These are phyloP conservation scores for Bullera alba DNA, from an alignment of 768 basidiomycete genomes.

Conservation along the genomic window DNA sequence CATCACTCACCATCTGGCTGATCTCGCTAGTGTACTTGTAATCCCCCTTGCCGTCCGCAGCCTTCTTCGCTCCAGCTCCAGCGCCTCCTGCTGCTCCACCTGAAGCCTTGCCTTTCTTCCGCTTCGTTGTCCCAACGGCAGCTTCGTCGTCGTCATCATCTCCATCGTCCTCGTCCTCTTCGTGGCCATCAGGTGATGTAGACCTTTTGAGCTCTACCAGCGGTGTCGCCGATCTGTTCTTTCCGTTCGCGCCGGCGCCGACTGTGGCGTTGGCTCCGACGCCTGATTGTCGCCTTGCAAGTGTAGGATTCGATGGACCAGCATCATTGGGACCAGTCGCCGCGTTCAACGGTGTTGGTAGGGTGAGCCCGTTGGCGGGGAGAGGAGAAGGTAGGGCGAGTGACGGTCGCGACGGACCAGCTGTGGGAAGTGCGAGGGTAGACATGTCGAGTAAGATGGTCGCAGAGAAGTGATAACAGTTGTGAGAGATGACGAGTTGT, in stretches of 20 bases:
- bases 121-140: background rate
- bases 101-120: background rate
- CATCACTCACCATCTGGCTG: conserved; percentile 70
- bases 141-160: conserved; percentile 10
- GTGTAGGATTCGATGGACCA: too few species aligned
- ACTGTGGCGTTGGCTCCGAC: background rate
- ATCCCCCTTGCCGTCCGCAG: conserved; percentile 20
- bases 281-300: too few species aligned
- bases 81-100: background rate
- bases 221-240: background rate
- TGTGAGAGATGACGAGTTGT: too few species aligned
- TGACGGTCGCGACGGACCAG: background rate
- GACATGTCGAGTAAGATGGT: too few species aligned
- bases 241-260: background rate
- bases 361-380: background rate
- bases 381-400: background rate
- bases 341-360: background rate
- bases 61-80: background rate
- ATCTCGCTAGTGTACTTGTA: conserved; percentile 91
- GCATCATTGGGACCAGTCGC: too few species aligned
- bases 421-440: background rate
- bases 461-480: too few species aligned
- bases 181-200: conserved; percentile 9
- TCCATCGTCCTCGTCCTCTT: conserved; percentile 24
- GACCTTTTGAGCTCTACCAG: background rate